These are phyloP conservation scores for Pseudognaphalium luteoalbum DNA, from an alignment of 129 eudicot genomes.

Conservation along the genomic window DNA sequence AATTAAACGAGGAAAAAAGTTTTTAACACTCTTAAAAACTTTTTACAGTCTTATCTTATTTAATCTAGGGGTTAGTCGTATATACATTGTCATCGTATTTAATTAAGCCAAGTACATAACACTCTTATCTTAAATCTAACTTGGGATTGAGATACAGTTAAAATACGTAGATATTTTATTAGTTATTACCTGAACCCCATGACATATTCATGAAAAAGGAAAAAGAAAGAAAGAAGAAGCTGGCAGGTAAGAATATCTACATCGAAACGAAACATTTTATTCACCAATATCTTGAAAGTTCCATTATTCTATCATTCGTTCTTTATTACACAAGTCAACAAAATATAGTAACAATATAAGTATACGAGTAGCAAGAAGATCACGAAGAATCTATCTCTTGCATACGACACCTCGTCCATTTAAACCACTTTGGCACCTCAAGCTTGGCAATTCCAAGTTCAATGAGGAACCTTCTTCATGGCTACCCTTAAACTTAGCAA, in stretches of 20 bases:
- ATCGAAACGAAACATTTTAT: slow-evolving; percentile 1
- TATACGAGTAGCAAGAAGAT: slow-evolving; percentile 1
- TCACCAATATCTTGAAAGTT: not conserved
- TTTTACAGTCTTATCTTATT: no score
- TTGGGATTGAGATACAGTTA: no score
- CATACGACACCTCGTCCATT: slow-evolving; percentile 67
- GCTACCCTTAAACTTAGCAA: slow-evolving; percentile 37
- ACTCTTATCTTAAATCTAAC: no score
- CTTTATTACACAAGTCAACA: not conserved
- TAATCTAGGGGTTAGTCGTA: no score
- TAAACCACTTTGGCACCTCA: slow-evolving; percentile 56
- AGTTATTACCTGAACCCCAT: not conserved
- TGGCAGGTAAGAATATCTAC: not conserved
- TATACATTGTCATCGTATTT: no score
- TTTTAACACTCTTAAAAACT: no score
- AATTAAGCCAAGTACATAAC: no score
- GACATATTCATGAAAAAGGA: not conserved
- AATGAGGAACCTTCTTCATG: slow-evolving; percentile 5
- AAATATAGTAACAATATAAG: not conserved
- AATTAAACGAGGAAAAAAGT: no score
- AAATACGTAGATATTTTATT: no score
- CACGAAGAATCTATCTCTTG: slow-evolving; percentile 48
- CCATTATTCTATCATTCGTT: slow-evolving; percentile 3
- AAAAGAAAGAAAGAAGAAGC: no score
- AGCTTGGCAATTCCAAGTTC: slow-evolving; percentile 44